These are phyloP conservation scores for Ophiostoma novo-ulmi DNA, from an alignment of 2,329 filamentous ascomycete species.

Conservation along the genomic window DNA sequence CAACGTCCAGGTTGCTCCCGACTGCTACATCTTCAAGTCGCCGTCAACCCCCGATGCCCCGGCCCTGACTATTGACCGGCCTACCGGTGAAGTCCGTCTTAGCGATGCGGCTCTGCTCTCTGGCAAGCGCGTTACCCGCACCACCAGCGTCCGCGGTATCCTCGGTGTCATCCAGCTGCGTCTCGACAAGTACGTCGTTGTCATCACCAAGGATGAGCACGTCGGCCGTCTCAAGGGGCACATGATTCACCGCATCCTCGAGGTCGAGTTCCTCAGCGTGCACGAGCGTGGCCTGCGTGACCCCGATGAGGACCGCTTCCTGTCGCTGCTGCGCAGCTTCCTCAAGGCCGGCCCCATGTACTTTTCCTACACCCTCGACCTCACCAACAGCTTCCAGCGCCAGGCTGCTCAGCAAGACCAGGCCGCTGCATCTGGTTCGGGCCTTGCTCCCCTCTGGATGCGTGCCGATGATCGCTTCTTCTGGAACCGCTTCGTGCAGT, in stretches of 20 bases:
- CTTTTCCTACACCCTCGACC: slow-evolving; percentile 94
- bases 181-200: slow-evolving; percentile 92
- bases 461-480: slow-evolving; percentile 96
- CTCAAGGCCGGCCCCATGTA: slow-evolving; percentile 87
- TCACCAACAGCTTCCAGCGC: slow-evolving; percentile 95
- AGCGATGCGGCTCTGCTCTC: slow-evolving; percentile 71
- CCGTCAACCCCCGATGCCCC: slow-evolving; percentile 87
- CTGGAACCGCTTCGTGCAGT: slow-evolving; percentile 92
- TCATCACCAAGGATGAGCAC: slow-evolving; percentile 89
- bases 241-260: slow-evolving; percentile 88
- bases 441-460: slow-evolving; percentile 70
- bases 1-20: slow-evolving; percentile 87
- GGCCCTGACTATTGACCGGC: slow-evolving; percentile 82
- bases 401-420: slow-evolving; percentile 71
- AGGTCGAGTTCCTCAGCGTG: slow-evolving; percentile 89
- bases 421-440: slow-evolving; percentile 7
- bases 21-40: slow-evolving; percentile 94
- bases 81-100: slow-evolving; percentile 83
- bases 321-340: slow-evolving; percentile 72
- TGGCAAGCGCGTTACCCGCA: slow-evolving; percentile 64
- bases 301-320: slow-evolving; percentile 87
- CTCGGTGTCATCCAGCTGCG: slow-evolving; percentile 89
- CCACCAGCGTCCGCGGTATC: slow-evolving; percentile 92
- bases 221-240: slow-evolving; percentile 90
- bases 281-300: slow-evolving; percentile 89